Percentiles rank a stretch among this genome's conserved stretches.
phyloP scores from a whole-genome alignment of 352 stramenopile genomes.

The Pythium pyrilobum region DNA sequence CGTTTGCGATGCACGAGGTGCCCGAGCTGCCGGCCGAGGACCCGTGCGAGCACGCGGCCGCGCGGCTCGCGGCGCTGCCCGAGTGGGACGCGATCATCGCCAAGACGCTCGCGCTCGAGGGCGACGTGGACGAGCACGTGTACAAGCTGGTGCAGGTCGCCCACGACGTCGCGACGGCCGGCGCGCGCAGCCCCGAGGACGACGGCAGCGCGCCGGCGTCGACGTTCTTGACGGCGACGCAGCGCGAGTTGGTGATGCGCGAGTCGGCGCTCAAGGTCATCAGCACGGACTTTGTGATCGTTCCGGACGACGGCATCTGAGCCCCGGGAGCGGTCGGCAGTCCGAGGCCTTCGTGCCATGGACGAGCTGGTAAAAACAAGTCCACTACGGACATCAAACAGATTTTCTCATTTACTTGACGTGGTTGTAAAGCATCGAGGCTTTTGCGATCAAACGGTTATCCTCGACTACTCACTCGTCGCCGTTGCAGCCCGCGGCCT shows the following conservation, averaged over 20 bases:
- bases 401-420: too few species aligned
- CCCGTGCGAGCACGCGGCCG: conserved; percentile 12
- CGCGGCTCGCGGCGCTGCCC: conserved; percentile 19
- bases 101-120: conserved; percentile 24
- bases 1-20: conserved; percentile 21
- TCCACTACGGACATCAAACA: too few species aligned
- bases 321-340: too few species aligned
- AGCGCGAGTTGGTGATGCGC: conserved; percentile 41
- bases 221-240: conserved; percentile 25
- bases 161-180: conserved; percentile 16
- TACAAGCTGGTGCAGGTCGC: conserved; percentile 67
- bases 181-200: not conserved
- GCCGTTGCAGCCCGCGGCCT: too few species aligned
- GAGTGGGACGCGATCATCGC: conserved; percentile 39
- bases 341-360: too few species aligned
- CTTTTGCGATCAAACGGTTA: too few species aligned
- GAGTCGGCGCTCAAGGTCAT: conserved; percentile 35
- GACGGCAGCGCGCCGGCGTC: not conserved
- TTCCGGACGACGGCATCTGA: too few species aligned
- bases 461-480: too few species aligned
- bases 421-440: too few species aligned
- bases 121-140: conserved; percentile 47
- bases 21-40: conserved; percentile 18
- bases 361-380: too few species aligned
- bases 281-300: conserved; percentile 3